Percentiles rank a stretch among this genome's conserved stretches.
These are phyloP conservation scores for Coemansia sp. DNA, from an alignment of 192 early-diverging fungal species.

Conservation along the genomic window DNA sequence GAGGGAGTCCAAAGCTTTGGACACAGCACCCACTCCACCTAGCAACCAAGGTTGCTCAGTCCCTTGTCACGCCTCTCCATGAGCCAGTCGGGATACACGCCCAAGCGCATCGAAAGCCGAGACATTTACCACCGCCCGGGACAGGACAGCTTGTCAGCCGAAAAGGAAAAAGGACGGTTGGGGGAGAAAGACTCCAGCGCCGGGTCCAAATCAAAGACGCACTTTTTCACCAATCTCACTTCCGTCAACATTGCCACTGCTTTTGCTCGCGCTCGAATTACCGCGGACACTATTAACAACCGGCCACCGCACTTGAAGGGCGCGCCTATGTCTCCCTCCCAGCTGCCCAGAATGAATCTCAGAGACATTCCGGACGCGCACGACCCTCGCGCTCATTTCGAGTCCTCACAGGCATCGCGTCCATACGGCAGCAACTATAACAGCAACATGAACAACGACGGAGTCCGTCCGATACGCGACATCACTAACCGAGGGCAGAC, in stretches of 20 bases:
- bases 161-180: constrained; percentile 36
- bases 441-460: constrained; percentile 1
- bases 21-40: neutral
- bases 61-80: constrained; percentile 26
- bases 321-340: constrained; percentile 53
- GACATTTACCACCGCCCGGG: constrained; percentile 54
- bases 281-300: constrained; percentile 48
- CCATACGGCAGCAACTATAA: constrained; percentile 15
- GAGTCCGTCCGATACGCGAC: constrained; percentile 37
- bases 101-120: constrained; percentile 43
- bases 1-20: constrained; percentile 4
- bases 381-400: constrained; percentile 37
- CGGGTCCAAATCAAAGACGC: constrained; percentile 11
- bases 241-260: constrained; percentile 60
- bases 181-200: constrained; percentile 15
- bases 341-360: constrained; percentile 48
- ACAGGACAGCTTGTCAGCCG: constrained; percentile 43
- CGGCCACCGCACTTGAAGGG: constrained; percentile 52
- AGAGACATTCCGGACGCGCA: constrained; percentile 22
- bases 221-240: constrained; percentile 49
- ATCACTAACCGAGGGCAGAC: constrained; percentile 19
- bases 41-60: neutral
- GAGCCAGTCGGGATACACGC: constrained; percentile 30
- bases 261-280: constrained; percentile 56
- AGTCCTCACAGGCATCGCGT: constrained; percentile 32